phyloP scores from a whole-genome alignment of 164 flowering plant genomes.

The Magnolia officinalis region DNA sequence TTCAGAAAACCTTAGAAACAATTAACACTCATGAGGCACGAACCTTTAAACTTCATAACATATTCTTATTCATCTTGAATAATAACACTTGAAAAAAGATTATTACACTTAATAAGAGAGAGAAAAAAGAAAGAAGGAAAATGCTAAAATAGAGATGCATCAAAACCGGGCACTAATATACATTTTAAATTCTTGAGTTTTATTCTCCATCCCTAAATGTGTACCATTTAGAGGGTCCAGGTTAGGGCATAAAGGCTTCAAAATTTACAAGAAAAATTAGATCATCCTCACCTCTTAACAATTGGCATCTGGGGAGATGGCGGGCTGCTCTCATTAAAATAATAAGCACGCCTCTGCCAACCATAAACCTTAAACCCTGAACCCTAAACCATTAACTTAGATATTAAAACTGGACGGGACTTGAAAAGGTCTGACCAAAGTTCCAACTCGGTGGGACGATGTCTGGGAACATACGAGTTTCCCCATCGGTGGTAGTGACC shows the following conservation, averaged over 20 bases:
- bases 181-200: neutral
- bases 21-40: too few species aligned
- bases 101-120: neutral
- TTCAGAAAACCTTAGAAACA: too few species aligned
- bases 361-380: conserved; percentile 9
- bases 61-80: neutral
- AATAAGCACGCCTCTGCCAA: conserved; percentile 60
- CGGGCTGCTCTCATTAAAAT: conserved; percentile 29
- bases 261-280: too few species aligned
- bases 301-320: conserved; percentile 8
- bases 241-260: too few species aligned
- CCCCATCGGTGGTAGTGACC: conserved; percentile 74
- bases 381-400: neutral
- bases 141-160: neutral
- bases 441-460: conserved; percentile 64
- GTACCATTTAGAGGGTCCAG: too few species aligned
- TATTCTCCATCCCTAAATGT: too few species aligned
- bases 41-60: neutral
- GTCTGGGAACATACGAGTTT: conserved; percentile 39
- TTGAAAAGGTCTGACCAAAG: conserved; percentile 75
- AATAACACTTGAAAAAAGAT: neutral
- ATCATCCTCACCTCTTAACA: too few species aligned
- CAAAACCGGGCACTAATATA: neutral
- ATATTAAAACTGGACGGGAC: conserved; percentile 53
- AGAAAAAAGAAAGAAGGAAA: neutral